Conservation (phyloP, 2,329 filamentous ascomycete genomes). For the Diatrype stigma region DNA sequence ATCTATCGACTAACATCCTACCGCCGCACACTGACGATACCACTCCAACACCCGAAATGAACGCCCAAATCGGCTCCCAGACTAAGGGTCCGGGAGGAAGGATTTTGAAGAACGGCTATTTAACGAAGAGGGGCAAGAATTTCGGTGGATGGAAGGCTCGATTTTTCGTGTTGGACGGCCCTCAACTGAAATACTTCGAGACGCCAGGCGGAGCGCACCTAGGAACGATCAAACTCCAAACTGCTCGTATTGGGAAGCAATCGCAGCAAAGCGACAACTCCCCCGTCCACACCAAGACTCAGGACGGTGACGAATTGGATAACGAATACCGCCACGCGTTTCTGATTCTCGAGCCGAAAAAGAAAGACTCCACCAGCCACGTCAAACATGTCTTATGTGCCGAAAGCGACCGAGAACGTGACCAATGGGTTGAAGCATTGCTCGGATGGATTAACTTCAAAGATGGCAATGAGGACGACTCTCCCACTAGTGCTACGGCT, state of each 20-base stretch:
- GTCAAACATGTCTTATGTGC: conserved; percentile 94
- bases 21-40: conserved; percentile 59
- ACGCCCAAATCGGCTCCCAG: conserved; percentile 31
- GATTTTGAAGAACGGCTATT: conserved; percentile 77
- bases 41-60: conserved; percentile 31
- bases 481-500: conserved; percentile 29
- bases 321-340: conserved; percentile 97
- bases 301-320: conserved; percentile 68
- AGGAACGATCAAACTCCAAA: conserved; percentile 86
- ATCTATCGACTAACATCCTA: conserved; percentile 68
- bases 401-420: conserved; percentile 87
- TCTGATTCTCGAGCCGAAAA: conserved; percentile 89
- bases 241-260: conserved; percentile 92
- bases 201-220: conserved; percentile 84
- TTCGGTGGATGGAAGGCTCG: conserved; percentile 97
- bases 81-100: conserved; percentile 59
- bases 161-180: conserved; percentile 58
- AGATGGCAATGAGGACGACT: conserved; percentile 55
- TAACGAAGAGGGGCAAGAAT: conserved; percentile 96
- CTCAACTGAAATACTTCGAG: conserved; percentile 83
- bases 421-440: conserved; percentile 88
- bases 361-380: conserved; percentile 83
- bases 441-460: conserved; percentile 82
- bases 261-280: conserved; percentile 63
- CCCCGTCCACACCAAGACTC: conserved; percentile 51